phyloP scores from a whole-genome alignment of 768 basidiomycete species.

The Boletus huronensis region DNA sequence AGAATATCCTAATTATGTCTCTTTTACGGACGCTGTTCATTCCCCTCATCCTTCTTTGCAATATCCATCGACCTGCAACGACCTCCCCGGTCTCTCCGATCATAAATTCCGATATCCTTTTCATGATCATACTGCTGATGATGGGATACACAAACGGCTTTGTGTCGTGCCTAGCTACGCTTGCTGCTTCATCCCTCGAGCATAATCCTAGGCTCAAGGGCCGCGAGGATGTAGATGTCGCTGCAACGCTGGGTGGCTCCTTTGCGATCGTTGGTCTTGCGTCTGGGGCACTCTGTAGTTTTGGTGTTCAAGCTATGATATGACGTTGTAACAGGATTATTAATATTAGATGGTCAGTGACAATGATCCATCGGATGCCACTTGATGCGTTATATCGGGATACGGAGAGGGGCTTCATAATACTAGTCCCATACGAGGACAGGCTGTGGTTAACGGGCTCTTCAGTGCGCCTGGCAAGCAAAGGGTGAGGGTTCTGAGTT shows the following conservation, averaged over 20 bases:
- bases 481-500: background rate
- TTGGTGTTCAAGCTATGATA: slow-evolving; percentile 66
- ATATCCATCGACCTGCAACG: background rate
- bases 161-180: slow-evolving; percentile 56
- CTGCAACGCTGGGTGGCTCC: slow-evolving; percentile 78
- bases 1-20: background rate
- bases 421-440: background rate
- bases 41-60: background rate
- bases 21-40: background rate
- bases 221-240: slow-evolving; percentile 77
- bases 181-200: slow-evolving; percentile 74
- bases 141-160: slow-evolving; percentile 64
- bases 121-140: slow-evolving; percentile 63
- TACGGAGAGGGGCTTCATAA: background rate
- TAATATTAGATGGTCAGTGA: background rate
- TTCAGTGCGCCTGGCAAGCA: background rate
- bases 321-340: slow-evolving; percentile 36
- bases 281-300: slow-evolving; percentile 75
- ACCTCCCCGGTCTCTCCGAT: slow-evolving; percentile 30
- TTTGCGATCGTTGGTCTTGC: slow-evolving; percentile 73
- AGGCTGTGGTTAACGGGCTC: background rate
- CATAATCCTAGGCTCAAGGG: slow-evolving; percentile 73
- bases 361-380: background rate
- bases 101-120: slow-evolving; percentile 73
- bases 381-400: background rate